Evolutionary conservation across 148 eudicot genomes (phyloP), one percentile per base, ranked within the genome.

Genomic region (Oxyria digyna): DNA sequence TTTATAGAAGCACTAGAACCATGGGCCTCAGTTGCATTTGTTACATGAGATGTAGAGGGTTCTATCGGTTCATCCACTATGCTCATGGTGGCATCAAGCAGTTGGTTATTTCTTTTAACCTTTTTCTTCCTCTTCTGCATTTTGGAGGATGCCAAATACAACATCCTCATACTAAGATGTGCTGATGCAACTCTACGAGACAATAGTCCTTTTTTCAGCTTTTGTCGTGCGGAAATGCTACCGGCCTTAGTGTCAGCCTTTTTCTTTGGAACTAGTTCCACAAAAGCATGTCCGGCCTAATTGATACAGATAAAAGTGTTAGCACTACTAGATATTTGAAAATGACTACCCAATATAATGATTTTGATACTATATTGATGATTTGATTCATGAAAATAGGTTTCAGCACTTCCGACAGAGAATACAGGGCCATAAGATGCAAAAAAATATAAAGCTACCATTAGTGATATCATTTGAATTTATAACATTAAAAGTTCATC

Each of bases 141-240:
- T 70, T 70, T 62, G 14, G 84, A 72, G 40, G 84, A 79, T 48
- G 74, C 78, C 48, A 78, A 76, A 66, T 80, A 75, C 59, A 87
- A 75, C 64, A 87, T 80, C 74, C 73, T 85, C 41, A 86, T 78
- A 74, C 97, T 79, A 71, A 90, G 78, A 57, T 79, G 82, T 72
- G 74, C 67, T 6, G 73, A 78, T 35, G 67, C 72, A 62, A 74
- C 18, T 32, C 69, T 80, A 65, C 40, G 54, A 70, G 76, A 81
- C 24, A 74, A 54, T 32, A 70, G 71, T 72, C 73, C 81, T 66
- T 74, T 85, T 54, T 67, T 81, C 45, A 71, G 63, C 71, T 69
- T 81, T 65, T 17, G 77, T n/a, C 40, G 73, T 18, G 49, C 23
- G 41, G 62, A 67, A 20, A 1, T 27, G 26, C 42, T 74, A 52